A percentile compares a stretch with the other conserved stretches of the same genome.
These are phyloP conservation scores for Rubroshorea leprosula DNA, from an alignment of 345 rosid species.

Conservation along the genomic window DNA sequence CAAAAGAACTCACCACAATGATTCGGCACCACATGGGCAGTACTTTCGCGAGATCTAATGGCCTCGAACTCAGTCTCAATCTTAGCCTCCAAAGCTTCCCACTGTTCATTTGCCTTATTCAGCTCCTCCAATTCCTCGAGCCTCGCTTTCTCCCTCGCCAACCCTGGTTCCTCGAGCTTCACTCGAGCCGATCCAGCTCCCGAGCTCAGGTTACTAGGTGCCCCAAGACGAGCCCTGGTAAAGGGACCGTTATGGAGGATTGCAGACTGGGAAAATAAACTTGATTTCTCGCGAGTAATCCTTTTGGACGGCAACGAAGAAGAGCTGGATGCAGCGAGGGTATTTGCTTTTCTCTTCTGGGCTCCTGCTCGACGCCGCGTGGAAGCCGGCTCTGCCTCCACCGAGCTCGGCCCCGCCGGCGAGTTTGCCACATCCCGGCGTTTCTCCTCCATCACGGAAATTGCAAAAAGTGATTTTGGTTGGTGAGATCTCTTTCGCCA, in stretches of 20 bases:
- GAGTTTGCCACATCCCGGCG: slow-evolving; percentile 52
- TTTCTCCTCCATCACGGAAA: slow-evolving; percentile 13
- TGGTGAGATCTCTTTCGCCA: slow-evolving; percentile 2
- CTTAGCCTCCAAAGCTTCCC: slow-evolving; percentile 73
- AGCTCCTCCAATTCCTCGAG: slow-evolving; percentile 38
- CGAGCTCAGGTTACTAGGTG: slow-evolving; percentile 37
- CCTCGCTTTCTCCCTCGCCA: slow-evolving; percentile 22
- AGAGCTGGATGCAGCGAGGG: slow-evolving; percentile 35
- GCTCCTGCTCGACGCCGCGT: slow-evolving; percentile 67
- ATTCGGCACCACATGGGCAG: slow-evolving; percentile 74
- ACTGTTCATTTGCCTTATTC: slow-evolving; percentile 44
- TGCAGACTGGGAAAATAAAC: slow-evolving; percentile 43
- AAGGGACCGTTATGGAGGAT: slow-evolving; percentile 77
- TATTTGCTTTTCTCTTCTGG: slow-evolving; percentile 65
- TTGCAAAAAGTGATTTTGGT: neutral
- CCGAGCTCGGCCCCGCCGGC: slow-evolving; percentile 27
- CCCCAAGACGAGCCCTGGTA: slow-evolving; percentile 81
- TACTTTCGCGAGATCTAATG: slow-evolving; percentile 68
- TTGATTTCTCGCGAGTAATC: slow-evolving; percentile 73
- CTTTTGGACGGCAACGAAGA: slow-evolving; percentile 65
- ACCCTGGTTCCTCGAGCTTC: slow-evolving; percentile 23
- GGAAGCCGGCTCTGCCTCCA: slow-evolving; percentile 43
- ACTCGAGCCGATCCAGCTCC: slow-evolving; percentile 16
- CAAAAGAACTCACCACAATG: slow-evolving; percentile 73
- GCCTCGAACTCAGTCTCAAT: slow-evolving; percentile 77